A percentile compares a stretch with the other conserved stretches of the same genome.
phyloP scores from a whole-genome alignment of 2,329 filamentous ascomycete species.

The Penicillium janthinellum region DNA sequence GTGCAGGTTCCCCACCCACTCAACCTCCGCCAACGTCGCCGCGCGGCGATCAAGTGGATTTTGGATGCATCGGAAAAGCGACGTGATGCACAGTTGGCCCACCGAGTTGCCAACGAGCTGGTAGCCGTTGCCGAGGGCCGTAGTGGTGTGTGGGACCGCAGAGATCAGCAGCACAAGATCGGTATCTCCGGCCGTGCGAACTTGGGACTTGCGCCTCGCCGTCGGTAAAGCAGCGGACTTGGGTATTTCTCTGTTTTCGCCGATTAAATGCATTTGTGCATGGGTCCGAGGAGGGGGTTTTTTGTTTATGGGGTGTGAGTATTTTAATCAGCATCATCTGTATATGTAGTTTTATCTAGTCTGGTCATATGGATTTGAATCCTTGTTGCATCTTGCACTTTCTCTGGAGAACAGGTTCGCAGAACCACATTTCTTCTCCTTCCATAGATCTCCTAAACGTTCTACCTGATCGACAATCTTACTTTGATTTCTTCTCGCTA shows the following conservation, averaged over 20 bases:
- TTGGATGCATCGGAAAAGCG: constrained; percentile 79
- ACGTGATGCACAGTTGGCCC: constrained; percentile 71
- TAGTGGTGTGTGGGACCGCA: constrained; percentile 81
- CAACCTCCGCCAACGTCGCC: constrained; percentile 70
- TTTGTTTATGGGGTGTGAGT: constrained; percentile 15
- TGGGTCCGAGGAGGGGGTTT: background rate
- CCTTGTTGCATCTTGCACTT: background rate
- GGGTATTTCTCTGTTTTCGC: background rate
- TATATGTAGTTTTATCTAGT: constrained; percentile 24
- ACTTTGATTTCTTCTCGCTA: background rate
- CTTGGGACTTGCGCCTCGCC: constrained; percentile 41
- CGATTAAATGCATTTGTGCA: background rate
- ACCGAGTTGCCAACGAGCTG: constrained; percentile 81
- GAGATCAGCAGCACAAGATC: constrained; percentile 75
- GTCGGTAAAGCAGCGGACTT: constrained; percentile 22
- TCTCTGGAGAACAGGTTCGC: background rate
- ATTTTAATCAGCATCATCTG: constrained; percentile 20
- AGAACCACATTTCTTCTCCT: background rate
- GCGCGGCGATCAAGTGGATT: constrained; percentile 85
- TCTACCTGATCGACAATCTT: background rate
- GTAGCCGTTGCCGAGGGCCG: constrained; percentile 84
- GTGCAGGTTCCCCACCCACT: constrained; percentile 83
- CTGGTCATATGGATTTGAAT: constrained; percentile 17
- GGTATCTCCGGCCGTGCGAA: constrained; percentile 80
- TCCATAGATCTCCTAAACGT: background rate